Conservation (phyloP, 257 asterid genomes). For the Penstemon davidsonii region DNA sequence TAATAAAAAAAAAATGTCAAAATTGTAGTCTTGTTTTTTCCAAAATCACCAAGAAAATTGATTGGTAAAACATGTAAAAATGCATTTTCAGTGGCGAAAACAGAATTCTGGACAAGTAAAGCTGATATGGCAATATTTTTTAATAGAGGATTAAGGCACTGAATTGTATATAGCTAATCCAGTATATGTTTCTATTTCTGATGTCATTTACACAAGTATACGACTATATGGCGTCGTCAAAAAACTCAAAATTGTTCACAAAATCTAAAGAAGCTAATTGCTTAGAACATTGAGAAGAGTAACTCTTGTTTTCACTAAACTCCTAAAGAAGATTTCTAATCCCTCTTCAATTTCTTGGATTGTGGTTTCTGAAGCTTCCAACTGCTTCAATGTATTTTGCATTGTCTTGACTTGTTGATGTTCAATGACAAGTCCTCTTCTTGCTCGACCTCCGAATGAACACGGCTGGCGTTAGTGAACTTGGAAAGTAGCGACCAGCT, state of each 20-base stretch:
- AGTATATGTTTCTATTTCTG: too few species aligned
- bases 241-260: not conserved
- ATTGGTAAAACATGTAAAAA: not conserved
- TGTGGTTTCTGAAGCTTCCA: constrained; percentile 3
- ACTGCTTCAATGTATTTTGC: constrained; percentile 15
- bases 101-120: not conserved
- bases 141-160: not conserved
- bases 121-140: not conserved
- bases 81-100: not conserved
- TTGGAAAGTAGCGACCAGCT: constrained; percentile 31
- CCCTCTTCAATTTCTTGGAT: constrained; percentile 26
- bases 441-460: not conserved
- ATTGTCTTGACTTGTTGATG: not conserved
- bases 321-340: constrained; percentile 12
- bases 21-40: not conserved
- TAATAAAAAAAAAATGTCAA: too few species aligned
- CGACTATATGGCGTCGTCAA: not conserved
- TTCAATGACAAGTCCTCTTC: constrained; percentile 2
- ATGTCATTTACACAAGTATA: not conserved
- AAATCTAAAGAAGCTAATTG: too few species aligned
- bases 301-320: constrained; percentile 26
- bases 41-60: not conserved
- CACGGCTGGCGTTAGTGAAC: constrained; percentile 12
- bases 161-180: not conserved
- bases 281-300: constrained; percentile 31